Evolutionary conservation across 169 alveolate genomes (phyloP).

Genomic region (Plasmodium gallinaceum): DNA sequence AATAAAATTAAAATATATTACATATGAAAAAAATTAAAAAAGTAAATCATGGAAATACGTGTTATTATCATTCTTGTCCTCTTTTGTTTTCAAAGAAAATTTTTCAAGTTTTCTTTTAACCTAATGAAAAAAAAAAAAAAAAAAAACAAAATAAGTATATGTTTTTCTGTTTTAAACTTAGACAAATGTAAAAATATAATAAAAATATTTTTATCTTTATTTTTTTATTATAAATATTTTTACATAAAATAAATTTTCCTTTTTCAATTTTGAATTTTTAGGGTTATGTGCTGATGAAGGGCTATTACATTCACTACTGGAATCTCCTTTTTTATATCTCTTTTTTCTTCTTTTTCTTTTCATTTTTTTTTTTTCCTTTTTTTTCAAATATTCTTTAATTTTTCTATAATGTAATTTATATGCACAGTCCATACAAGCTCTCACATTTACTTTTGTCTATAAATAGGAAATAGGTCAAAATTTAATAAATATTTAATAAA

Average conservation of each 20-base stretch:
- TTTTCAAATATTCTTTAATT: slow-evolving; percentile 56
- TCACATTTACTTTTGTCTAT: slow-evolving; percentile 49
- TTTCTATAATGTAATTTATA: slow-evolving; percentile 49
- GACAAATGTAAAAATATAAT: background rate
- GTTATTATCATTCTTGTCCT: slow-evolving; percentile 24
- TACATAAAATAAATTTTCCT: slow-evolving; percentile 13
- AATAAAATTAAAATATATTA: background rate
- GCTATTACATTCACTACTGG: slow-evolving; percentile 6
- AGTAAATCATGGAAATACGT: slow-evolving; percentile 26
- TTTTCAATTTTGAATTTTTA: background rate
- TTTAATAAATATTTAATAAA: background rate
- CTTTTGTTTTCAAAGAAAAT: slow-evolving; percentile 19
- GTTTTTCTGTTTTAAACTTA: slow-evolving; percentile 8
- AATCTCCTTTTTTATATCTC: background rate
- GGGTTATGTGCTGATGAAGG: background rate
- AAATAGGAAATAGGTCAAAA: background rate
- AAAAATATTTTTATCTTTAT: background rate
- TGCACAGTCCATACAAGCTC: slow-evolving; percentile 72
- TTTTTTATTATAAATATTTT: background rate
- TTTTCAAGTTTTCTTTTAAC: slow-evolving; percentile 40
- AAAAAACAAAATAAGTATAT: slow-evolving; percentile 6
- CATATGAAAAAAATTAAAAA: slow-evolving; percentile 5
- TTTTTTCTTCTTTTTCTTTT: background rate
- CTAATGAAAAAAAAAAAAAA: slow-evolving; percentile 1
- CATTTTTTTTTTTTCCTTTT: slow-evolving; percentile 27